Percentiles rank a stretch among this genome's conserved stretches.
phyloP scores from a whole-genome alignment of 164 flowering plant genomes.

The Chimonanthus praecox region DNA sequence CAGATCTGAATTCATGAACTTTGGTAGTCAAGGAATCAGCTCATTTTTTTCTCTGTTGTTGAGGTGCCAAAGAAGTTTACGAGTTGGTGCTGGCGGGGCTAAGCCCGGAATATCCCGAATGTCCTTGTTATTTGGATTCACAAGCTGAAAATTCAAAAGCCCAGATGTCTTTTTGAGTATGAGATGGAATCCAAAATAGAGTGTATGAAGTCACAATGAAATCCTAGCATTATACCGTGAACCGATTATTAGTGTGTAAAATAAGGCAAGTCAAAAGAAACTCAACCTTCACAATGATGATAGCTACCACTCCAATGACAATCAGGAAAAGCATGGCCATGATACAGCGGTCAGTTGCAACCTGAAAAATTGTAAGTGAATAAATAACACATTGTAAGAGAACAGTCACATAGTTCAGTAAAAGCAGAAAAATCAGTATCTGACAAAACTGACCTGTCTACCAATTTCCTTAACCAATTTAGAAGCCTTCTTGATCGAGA shows the following conservation, averaged over 20 bases:
- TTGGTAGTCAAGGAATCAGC: slow-evolving; percentile 1
- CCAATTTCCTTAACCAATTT: slow-evolving; percentile 98
- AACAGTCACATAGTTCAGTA: not conserved
- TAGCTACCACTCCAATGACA: slow-evolving; percentile 85
- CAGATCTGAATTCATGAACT: not conserved
- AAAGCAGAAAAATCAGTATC: not conserved
- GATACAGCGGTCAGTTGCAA: slow-evolving; percentile 94
- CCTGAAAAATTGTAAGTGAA: slow-evolving; percentile 34
- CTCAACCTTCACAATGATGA: slow-evolving; percentile 87
- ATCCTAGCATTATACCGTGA: not conserved
- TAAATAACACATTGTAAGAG: not conserved
- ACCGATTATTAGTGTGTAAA: not conserved
- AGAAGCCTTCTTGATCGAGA: slow-evolving; percentile 93
- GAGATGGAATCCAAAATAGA: not conserved
- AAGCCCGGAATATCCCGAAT: slow-evolving; percentile 88
- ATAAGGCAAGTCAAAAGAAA: slow-evolving; percentile 5
- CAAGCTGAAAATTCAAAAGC: slow-evolving; percentile 40
- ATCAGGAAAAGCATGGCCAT: slow-evolving; percentile 82
- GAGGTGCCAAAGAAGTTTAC: slow-evolving; percentile 59
- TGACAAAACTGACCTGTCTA: slow-evolving; percentile 60
- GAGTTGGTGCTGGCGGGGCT: slow-evolving; percentile 83
- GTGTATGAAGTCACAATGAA: not conserved
- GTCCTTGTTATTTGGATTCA: slow-evolving; percentile 74
- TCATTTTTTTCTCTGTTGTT: not conserved
- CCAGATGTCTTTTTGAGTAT: not conserved